A percentile compares a stretch with the other conserved stretches of the same genome.
Evolutionary conservation across 257 asterid species (phyloP).

Genomic region (Fraxinus excelsior): DNA sequence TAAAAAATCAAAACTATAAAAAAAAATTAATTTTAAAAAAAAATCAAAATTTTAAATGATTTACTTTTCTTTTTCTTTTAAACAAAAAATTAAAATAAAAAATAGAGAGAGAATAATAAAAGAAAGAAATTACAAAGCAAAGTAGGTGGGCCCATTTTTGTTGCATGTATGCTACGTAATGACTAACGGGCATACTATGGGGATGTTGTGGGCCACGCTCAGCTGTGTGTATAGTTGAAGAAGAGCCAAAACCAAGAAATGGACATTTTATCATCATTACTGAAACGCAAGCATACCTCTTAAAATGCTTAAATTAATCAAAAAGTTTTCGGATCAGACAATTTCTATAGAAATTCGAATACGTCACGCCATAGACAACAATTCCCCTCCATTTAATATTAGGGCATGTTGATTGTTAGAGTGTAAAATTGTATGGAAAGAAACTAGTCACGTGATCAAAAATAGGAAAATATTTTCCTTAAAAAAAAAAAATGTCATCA

Average conservation of each 20-base stretch:
- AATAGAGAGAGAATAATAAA: too few relatives aligned
- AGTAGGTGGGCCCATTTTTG: background rate
- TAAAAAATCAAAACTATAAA: too few relatives aligned
- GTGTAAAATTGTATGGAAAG: too few relatives aligned
- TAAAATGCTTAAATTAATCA: slow-evolving; percentile 31
- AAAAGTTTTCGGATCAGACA: slow-evolving; percentile 15
- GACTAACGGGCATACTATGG: slow-evolving; percentile 4
- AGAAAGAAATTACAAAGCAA: too few relatives aligned
- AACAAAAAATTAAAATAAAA: too few relatives aligned
- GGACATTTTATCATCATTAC: slow-evolving; percentile 41
- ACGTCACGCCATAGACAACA: background rate
- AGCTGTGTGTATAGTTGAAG: background rate
- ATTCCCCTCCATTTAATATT: background rate
- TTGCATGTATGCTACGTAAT: slow-evolving; percentile 27
- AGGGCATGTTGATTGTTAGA: background rate
- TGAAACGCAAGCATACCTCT: slow-evolving; percentile 29
- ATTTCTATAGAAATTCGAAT: background rate
- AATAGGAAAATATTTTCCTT: too few relatives aligned
- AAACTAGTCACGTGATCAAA: too few relatives aligned
- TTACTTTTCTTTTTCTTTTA: too few relatives aligned
- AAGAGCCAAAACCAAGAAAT: slow-evolving; percentile 24
- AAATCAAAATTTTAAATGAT: too few relatives aligned
- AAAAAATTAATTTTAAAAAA: too few relatives aligned
- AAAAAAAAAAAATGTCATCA: too few relatives aligned
- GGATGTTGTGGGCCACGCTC: background rate